phyloP scores from a whole-genome alignment of 2,329 filamentous ascomycete genomes.

The Aspergillus niger region DNA sequence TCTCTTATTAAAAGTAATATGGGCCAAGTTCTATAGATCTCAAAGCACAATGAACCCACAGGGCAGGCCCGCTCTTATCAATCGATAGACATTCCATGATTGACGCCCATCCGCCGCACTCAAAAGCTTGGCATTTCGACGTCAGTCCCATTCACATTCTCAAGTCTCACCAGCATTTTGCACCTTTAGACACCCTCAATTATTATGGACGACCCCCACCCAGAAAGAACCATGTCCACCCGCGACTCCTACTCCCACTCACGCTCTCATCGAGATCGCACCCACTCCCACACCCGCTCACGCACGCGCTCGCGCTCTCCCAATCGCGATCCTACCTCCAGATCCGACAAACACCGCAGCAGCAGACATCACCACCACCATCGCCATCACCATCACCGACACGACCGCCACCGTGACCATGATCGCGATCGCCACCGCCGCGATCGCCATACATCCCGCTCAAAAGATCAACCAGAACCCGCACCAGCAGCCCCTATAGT shows the following conservation, averaged over 20 bases:
- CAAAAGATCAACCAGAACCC: slow-evolving; percentile 6
- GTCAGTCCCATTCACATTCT: background rate
- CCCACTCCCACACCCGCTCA: slow-evolving; percentile 20
- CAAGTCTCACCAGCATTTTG: background rate
- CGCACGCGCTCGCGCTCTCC: slow-evolving; percentile 43
- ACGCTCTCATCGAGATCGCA: slow-evolving; percentile 26
- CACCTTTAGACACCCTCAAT: background rate
- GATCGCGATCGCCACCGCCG: slow-evolving; percentile 22
- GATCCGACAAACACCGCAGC: slow-evolving; percentile 26
- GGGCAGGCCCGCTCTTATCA: background rate
- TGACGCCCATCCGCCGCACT: background rate
- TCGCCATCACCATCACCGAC: slow-evolving; percentile 23
- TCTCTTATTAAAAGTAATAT: background rate
- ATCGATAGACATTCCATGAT: background rate
- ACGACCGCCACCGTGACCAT: slow-evolving; percentile 14
- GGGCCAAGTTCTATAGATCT: too few relatives aligned
- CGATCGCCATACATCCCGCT: slow-evolving; percentile 1
- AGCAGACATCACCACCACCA: slow-evolving; percentile 37
- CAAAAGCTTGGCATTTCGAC: slow-evolving; percentile 3
- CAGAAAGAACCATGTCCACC: slow-evolving; percentile 5
- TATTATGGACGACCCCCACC: background rate
- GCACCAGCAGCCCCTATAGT: slow-evolving; percentile 29
- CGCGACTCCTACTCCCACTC: slow-evolving; percentile 8
- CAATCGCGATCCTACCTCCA: slow-evolving; percentile 23
- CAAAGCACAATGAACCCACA: background rate